These are phyloP conservation scores for Linnemannia exigua DNA, from an alignment of 192 early-diverging fungal genomes.

Conservation along the genomic window DNA sequence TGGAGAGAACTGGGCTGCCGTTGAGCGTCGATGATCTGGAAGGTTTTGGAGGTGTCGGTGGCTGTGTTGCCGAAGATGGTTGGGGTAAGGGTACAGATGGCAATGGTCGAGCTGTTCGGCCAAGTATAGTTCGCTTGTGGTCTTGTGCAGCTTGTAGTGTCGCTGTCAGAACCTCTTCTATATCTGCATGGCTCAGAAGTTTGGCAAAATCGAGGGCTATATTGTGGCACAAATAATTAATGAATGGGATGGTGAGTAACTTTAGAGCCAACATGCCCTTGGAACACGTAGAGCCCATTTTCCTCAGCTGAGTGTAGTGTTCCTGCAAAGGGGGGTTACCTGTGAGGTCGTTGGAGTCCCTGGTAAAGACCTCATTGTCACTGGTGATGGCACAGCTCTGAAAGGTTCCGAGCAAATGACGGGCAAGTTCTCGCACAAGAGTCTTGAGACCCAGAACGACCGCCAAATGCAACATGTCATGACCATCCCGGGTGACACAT, in stretches of 20 bases:
- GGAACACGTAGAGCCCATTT: too few species aligned
- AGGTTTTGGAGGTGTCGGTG: background rate
- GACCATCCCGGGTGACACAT: slow-evolving; percentile 14
- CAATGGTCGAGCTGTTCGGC: background rate
- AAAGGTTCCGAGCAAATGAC: slow-evolving; percentile 25
- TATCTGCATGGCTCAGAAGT: slow-evolving; percentile 20
- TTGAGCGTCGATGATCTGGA: background rate
- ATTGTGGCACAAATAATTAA: background rate
- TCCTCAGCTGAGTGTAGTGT: background rate
- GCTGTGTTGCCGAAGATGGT: background rate
- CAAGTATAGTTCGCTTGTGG: slow-evolving; percentile 10
- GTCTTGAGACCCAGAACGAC: slow-evolving; percentile 37
- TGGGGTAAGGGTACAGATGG: background rate
- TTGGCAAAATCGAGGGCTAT: slow-evolving; percentile 44
- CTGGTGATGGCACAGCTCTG: background rate
- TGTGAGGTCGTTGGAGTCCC: slow-evolving; percentile 27
- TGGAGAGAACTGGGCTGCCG: background rate
- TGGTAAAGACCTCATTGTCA: slow-evolving; percentile 14
- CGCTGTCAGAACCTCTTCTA: slow-evolving; percentile 22
- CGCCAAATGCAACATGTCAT: slow-evolving; percentile 42
- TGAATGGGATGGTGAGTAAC: too few species aligned
- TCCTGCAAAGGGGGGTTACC: slow-evolving; percentile 3
- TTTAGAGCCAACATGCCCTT: too few species aligned
- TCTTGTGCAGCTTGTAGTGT: slow-evolving; percentile 24
- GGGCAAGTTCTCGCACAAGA: slow-evolving; percentile 38